Base-by-base conservation (phyloP, 768 basidiomycete species). In the Asterophora parasitica region DNA sequence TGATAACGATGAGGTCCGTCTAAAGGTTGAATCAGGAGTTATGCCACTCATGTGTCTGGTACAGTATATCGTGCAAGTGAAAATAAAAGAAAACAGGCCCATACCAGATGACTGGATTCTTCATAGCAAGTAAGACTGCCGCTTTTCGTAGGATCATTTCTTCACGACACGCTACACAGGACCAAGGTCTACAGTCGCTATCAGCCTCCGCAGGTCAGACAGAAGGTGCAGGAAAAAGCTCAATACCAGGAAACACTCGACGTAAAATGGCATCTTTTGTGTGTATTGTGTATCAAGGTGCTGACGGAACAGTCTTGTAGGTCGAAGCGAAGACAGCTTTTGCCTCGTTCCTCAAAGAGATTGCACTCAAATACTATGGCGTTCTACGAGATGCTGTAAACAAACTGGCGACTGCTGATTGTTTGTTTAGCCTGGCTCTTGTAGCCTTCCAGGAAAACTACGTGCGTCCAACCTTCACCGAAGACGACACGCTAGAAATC, bases 351-450 rank as follows among this genome's bases (percentile, higher is more conserved):
- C 75, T 92, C 35, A 60, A 66, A 27, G 83, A 91, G 47, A 88
- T 94, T 26, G 67, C 81, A 7, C 62, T 70, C 27, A 76, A 82
- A 12, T 72, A 85, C 54, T 94, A 95, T 58, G 77, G 73, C 4
- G 54, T 83, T 7, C 67, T 97, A 48, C 79, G 92, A 8, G 77
- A 86, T 51, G 83, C 77, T 5, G 82, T 92, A 16, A 82, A 87
- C 56, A 85, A 88, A 53, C 72, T 99, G 23, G 92, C 92, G 0
- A 76, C 72, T 1, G 85, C 86, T 19, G 92, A 99, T 67, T 96
- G 94, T 61, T 69, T 99, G 51, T 69, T 86, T 48, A 91, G 90
- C 58, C 73, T 98, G 11, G 88, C 93, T 0, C 78, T 78, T 37
- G 83, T 93, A 4, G 88, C 91, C 1, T 70, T 86, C 31, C 80